Percentiles rank a stretch among this genome's conserved stretches.
Conservation (phyloP, 1,139 yeast species). For the Geotrichum candidum region DNA sequence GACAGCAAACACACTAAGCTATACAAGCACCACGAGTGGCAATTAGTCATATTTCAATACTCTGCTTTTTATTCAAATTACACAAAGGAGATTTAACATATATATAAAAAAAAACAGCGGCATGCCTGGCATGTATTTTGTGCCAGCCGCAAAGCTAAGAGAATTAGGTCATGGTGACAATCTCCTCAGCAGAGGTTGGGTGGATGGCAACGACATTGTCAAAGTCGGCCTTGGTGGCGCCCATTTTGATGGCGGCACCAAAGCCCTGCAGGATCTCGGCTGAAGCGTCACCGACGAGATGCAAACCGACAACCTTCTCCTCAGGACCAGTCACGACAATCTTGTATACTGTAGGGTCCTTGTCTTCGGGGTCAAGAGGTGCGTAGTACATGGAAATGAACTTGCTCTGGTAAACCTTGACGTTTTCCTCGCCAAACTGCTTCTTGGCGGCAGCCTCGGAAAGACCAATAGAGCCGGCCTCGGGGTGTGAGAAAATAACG, state of each 20-base stretch:
- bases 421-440: slow-evolving; percentile 71
- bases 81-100: no score
- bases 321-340: slow-evolving; percentile 69
- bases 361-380: slow-evolving; percentile 57
- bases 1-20: background rate
- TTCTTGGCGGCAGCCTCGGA: slow-evolving; percentile 69
- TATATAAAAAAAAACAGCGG: no score
- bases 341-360: slow-evolving; percentile 85
- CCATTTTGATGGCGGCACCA: slow-evolving; percentile 90
- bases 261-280: slow-evolving; percentile 96
- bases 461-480: slow-evolving; percentile 89
- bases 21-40: no score
- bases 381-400: slow-evolving; percentile 94
- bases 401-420: slow-evolving; percentile 74
- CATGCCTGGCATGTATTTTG: no score
- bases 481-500: slow-evolving; percentile 93
- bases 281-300: slow-evolving; percentile 82
- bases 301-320: slow-evolving; percentile 93
- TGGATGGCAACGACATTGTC: slow-evolving; percentile 96
- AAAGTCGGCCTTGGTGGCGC: slow-evolving; percentile 93
- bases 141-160: background rate
- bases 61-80: no score
- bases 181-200: slow-evolving; percentile 96
- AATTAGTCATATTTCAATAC: no score
- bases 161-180: slow-evolving; percentile 70